Evolutionary conservation across 352 stramenopile genomes (phyloP).

Genomic region (Globisporangium nunn): DNA sequence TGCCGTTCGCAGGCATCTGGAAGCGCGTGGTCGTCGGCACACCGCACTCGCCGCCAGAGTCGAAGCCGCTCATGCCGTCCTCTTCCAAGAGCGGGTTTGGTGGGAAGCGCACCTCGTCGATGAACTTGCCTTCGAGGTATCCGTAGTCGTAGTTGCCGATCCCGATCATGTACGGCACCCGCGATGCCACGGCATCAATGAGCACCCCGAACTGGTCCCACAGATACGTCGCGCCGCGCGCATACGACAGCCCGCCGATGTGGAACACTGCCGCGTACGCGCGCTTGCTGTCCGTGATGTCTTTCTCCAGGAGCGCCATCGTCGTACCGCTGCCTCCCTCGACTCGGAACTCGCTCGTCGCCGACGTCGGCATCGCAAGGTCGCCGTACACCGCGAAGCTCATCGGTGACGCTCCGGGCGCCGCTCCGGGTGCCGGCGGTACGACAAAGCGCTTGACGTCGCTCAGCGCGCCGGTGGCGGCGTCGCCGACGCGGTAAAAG

Average conservation of each 20-base stretch:
- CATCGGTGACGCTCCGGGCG: conserved; percentile 5
- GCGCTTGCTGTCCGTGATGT: conserved; percentile 11
- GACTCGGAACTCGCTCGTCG: conserved; percentile 11
- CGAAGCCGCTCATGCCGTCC: conserved; percentile 23
- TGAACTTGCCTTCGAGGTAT: conserved; percentile 28
- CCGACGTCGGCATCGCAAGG: conserved; percentile 21
- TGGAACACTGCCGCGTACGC: conserved; percentile 71
- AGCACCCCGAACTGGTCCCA: conserved; percentile 85
- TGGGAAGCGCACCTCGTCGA: conserved; percentile 21
- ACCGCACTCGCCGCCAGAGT: conserved; percentile 82
- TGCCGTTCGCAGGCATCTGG: conserved; percentile 57
- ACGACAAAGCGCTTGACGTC: conserved; percentile 13
- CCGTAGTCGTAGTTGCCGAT: conserved; percentile 53
- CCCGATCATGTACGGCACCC: conserved; percentile 75
- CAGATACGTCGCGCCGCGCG: conserved; percentile 49
- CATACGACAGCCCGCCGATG: conserved; percentile 79
- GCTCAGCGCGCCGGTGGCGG: conserved; percentile 1
- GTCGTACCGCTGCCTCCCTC: conserved; percentile 9
- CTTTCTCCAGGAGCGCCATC: conserved; percentile 10
- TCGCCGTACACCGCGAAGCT: conserved; percentile 56
- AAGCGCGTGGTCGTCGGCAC: conserved; percentile 71
- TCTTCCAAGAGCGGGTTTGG: conserved; percentile 26
- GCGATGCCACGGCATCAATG: conserved; percentile 66
- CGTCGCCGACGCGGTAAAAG: conserved; percentile 16
- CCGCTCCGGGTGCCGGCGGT: conserved; percentile 5